Evolutionary conservation across 345 rosid genomes (phyloP), one percentile per base, ranked within the genome.

Genomic region (Rhizophora mangle): DNA sequence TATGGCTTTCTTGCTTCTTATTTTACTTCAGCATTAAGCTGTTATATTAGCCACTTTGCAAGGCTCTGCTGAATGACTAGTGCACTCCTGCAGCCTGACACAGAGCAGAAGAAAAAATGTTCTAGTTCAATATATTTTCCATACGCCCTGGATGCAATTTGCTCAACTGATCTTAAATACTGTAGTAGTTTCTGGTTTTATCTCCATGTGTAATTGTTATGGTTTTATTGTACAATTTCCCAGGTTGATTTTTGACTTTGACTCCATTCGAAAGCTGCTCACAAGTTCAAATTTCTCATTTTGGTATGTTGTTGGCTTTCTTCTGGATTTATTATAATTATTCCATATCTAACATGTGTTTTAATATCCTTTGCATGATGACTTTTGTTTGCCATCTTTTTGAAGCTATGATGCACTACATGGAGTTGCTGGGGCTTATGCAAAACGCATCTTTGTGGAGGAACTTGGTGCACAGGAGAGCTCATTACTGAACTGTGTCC

Each of bases 391-490:
- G 21, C 68, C 64, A 31, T 81, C 43, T 66, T 80, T 26, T 46
- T 78, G 68, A 82, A 89, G 99, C 77, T 90, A 83, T 80, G 99
- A 96, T 78, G 99, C 96, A 66, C 63, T 96, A 53, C 97, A 96
- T 72, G 99, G 99, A 75, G 99, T 92, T 81, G 99, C 86, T 84
- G 99, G 99, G 70, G 96, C 95, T 29, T 96, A 92, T 78, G 98
- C 99, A 53, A 83, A 86, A 31, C 81, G 85, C 8, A 92, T 96
- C 68, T 96, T 96, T 83, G 97, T 96, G 43, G 97, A 96, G 84
- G 99, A 90, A 84, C 95, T 96, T 37, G 97, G 98, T 65, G 95
- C 96, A 43, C 70, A 85, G 81, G 93, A 89, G 86, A 82, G 82
- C 75, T 85, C 95, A 32, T 82, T 96, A 65, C 81, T 96, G 85